Base-by-base conservation (phyloP, 352 stramenopile genomes). In the Pythium sp. region DNA sequence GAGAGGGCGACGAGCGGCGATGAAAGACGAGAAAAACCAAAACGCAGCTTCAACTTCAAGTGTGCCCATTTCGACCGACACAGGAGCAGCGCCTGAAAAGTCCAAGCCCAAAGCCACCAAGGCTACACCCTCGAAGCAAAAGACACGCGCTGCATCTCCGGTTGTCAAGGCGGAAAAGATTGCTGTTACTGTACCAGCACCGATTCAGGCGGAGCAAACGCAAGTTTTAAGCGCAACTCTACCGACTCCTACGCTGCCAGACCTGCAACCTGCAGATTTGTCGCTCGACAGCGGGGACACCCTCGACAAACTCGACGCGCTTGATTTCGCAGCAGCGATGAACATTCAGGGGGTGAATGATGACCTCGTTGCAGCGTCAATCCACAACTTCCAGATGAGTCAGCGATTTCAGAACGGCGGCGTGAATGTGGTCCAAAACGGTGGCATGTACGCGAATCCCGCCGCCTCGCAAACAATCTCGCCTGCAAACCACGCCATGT, bases 361-460 rank as follows among this genome's bases (percentile, higher is more conserved):
- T 49, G 82, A 93, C 28, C 60, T 93, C 20, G 82, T 91, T 43
- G 82, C 82, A 3, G 77, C 79, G 5, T 91, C 82, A 5, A 91
- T 93, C 64, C 83, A 91, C 65, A 91, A 87, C 36, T 93, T 91
- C 60, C 79, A 79, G 24, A 85, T 92, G 72, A 91, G 74, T 34
- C 84, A 91, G 61, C 80, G 79, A 22, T 90, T 77, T 24, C 80
- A 77, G 54, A 67, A 47, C 54, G 61, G 28, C 18, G 22, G 51
- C 14, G 43, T 36, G 28, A 53, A 26, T 49, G 62, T 70, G 4
- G 58, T 64, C 43, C 34, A 32, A 20, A 59, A 58, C 15, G 72
- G 46, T 15, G 72, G 46, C 30, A 53, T 56, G 55, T 64, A 68
- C 36, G 18, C 64, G 32, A 63, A 61, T n/a, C 41, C 57, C 6